Conservation (phyloP, 2,329 filamentous ascomycete genomes). For the Pseudogymnoascus sp. region DNA sequence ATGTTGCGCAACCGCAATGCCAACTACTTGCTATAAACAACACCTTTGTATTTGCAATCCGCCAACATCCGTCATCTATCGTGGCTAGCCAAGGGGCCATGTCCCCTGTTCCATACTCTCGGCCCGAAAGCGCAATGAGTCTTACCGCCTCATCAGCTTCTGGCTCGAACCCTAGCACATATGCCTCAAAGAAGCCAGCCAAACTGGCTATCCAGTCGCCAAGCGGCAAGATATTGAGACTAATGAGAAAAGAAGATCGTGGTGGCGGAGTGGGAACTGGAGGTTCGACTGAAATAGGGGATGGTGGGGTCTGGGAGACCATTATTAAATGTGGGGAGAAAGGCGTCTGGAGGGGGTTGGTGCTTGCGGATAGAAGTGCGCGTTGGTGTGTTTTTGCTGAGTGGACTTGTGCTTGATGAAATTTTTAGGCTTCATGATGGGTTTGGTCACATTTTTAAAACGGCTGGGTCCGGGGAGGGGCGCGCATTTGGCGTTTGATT, state of each 20-base stretch:
- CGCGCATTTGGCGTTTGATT: not conserved
- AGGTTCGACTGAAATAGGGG: slow-evolving; percentile 48
- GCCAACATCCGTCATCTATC: slow-evolving; percentile 72
- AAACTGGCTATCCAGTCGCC: slow-evolving; percentile 94
- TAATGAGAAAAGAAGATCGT: slow-evolving; percentile 72
- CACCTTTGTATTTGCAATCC: slow-evolving; percentile 93
- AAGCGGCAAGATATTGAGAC: slow-evolving; percentile 82
- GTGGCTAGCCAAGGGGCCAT: slow-evolving; percentile 27
- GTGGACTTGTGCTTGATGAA: slow-evolving; percentile 43
- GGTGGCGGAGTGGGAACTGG: slow-evolving; percentile 26
- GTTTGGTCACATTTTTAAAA: not conserved
- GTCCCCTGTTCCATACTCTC: slow-evolving; percentile 50
- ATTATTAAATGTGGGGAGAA: slow-evolving; percentile 83
- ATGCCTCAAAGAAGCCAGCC: slow-evolving; percentile 69
- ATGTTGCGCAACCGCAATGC: slow-evolving; percentile 94
- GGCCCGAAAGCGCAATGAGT: slow-evolving; percentile 56
- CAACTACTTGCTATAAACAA: slow-evolving; percentile 83
- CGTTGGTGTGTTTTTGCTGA: slow-evolving; percentile 90
- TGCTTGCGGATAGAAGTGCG: slow-evolving; percentile 73
- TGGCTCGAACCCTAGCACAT: slow-evolving; percentile 48
- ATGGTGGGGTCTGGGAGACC: slow-evolving; percentile 77
- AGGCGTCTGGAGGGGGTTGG: slow-evolving; percentile 71
- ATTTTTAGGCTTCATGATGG: not conserved
- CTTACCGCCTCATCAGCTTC: slow-evolving; percentile 51
- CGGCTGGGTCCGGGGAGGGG: not conserved